These are phyloP conservation scores for Dactylis glomerata DNA, from an alignment of 176 grass and related monocot genomes.

Conservation along the genomic window DNA sequence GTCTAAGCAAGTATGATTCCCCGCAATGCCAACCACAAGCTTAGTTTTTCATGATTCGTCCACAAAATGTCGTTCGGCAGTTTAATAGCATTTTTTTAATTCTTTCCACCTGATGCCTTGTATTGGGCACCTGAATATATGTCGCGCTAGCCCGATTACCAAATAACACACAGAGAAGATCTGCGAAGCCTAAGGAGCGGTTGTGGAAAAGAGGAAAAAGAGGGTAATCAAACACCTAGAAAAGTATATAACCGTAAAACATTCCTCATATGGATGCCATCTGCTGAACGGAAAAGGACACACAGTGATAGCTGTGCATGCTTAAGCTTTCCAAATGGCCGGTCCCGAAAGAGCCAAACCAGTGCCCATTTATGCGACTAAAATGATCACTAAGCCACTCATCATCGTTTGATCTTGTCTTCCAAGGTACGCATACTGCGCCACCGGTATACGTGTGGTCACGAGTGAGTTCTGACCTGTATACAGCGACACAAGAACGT, in stretches of 20 bases:
- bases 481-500: not conserved
- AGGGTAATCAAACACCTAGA: too few relatives aligned
- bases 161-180: too few relatives aligned
- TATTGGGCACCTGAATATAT: too few relatives aligned
- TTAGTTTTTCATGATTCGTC: too few relatives aligned
- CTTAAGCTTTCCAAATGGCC: constrained; percentile 4
- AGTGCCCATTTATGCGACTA: not conserved
- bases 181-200: too few relatives aligned
- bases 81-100: too few relatives aligned
- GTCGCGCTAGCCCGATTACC: too few relatives aligned
- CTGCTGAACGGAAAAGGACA: not conserved
- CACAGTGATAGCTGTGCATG: not conserved
- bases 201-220: too few relatives aligned
- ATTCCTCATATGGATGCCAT: not conserved
- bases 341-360: not conserved
- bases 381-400: constrained; percentile 18
- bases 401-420: constrained; percentile 37
- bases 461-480: not conserved
- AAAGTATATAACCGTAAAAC: not conserved
- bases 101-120: too few relatives aligned
- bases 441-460: not conserved
- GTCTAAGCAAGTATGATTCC: too few relatives aligned
- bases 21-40: too few relatives aligned
- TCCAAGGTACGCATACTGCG: constrained; percentile 36
- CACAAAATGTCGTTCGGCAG: too few relatives aligned